Conservation (phyloP, 2,329 filamentous ascomycete species). For the Verticillium tricorpus region DNA sequence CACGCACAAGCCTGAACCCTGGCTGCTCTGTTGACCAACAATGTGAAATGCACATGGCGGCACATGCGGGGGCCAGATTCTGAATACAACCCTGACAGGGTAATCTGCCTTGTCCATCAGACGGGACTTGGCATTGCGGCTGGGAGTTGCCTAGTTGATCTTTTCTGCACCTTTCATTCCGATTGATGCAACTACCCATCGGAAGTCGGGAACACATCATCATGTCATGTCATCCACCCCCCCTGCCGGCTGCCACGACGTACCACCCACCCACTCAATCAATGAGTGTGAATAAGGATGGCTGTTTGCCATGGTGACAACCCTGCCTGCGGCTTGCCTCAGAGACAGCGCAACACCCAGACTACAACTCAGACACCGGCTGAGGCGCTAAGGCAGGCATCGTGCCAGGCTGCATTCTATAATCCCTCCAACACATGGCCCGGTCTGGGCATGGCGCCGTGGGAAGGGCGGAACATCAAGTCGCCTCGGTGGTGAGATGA, state of each 20-base stretch:
- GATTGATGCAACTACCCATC: constrained; percentile 1
- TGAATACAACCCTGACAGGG: too few species aligned
- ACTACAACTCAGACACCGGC: too few species aligned
- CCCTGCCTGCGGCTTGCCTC: not conserved
- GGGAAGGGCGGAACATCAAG: not conserved
- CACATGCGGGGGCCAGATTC: too few species aligned
- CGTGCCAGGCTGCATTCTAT: not conserved
- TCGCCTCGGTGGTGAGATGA: not conserved
- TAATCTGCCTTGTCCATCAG: too few species aligned
- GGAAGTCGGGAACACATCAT: not conserved
- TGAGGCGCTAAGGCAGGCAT: too few species aligned
- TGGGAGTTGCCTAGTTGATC: too few species aligned
- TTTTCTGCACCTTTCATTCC: not conserved
- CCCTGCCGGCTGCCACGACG: not conserved
- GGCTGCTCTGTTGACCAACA: too few species aligned
- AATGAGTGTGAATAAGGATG: not conserved
- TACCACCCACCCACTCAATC: not conserved
- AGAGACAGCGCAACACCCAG: not conserved
- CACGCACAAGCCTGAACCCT: too few species aligned
- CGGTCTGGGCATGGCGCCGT: not conserved
- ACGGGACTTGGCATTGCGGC: too few species aligned
- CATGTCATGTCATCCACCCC: not conserved
- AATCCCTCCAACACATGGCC: not conserved
- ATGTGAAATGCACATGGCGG: too few species aligned
- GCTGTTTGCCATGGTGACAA: not conserved